A percentile compares a stretch with the other conserved stretches of the same genome.
phyloP scores from a whole-genome alignment of 805 yeast genomes.

The Candida michaelii region DNA sequence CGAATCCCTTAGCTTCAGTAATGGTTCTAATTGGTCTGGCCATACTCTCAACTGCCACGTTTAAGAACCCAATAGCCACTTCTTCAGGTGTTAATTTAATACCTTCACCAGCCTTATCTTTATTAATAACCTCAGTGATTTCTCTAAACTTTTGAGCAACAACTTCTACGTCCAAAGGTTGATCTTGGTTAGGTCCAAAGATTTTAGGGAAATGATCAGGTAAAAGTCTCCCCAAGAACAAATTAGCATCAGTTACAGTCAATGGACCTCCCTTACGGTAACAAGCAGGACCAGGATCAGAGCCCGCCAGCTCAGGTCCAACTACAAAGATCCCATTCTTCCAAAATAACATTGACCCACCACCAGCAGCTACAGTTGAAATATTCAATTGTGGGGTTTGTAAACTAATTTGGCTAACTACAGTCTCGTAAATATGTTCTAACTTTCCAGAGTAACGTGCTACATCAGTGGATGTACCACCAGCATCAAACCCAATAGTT shows the following conservation, averaged over 20 bases:
- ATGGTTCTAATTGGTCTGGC: constrained; percentile 35
- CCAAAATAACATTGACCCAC: constrained; percentile 42
- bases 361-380: constrained; percentile 50
- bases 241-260: constrained; percentile 41
- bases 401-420: constrained; percentile 43
- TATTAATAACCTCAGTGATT: constrained; percentile 48
- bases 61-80: constrained; percentile 34
- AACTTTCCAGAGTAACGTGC: constrained; percentile 41
- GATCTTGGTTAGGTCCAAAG: constrained; percentile 37
- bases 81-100: constrained; percentile 27
- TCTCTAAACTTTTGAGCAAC: constrained; percentile 52
- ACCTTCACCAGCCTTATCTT: constrained; percentile 22
- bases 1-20: constrained; percentile 35
- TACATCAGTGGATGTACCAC: constrained; percentile 49
- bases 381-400: constrained; percentile 47
- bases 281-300: constrained; percentile 44
- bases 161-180: constrained; percentile 31
- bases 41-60: constrained; percentile 36
- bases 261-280: constrained; percentile 41
- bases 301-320: constrained; percentile 42
- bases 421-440: constrained; percentile 46
- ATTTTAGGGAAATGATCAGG: constrained; percentile 39
- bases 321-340: constrained; percentile 39
- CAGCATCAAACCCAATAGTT: constrained; percentile 44
- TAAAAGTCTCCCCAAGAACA: constrained; percentile 33